Conservation (phyloP, 1,139 yeast genomes). For the Yarrowia galli region DNA sequence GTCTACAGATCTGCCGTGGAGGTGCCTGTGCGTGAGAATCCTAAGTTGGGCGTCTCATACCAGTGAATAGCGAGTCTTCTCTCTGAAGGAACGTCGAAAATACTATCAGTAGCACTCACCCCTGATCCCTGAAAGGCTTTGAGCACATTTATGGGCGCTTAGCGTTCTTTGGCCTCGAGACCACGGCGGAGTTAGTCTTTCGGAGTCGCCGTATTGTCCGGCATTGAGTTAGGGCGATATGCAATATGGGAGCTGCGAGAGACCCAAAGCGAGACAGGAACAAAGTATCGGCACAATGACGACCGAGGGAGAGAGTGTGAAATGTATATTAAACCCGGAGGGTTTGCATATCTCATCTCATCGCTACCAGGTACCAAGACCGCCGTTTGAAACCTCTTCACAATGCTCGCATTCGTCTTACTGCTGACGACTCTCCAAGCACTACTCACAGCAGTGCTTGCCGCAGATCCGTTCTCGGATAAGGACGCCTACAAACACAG, state of each 20-base stretch:
- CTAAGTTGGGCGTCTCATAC: neutral
- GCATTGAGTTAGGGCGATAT: conserved; percentile 17
- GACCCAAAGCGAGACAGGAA: neutral
- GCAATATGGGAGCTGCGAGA: conserved; percentile 4
- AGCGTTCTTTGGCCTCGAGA: neutral
- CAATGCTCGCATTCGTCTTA: conserved; percentile 12
- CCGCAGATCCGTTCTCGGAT: conserved; percentile 2
- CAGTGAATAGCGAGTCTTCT: neutral
- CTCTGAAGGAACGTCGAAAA: neutral
- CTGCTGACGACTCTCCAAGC: conserved; percentile 1
- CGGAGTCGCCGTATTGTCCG: conserved; percentile 3
- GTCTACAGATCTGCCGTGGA: conserved; percentile 11
- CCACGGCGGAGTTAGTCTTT: neutral
- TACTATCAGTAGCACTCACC: neutral
- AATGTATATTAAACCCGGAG: conserved; percentile 1
- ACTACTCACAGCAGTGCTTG: conserved; percentile 4
- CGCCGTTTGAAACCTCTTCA: neutral
- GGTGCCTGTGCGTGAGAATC: neutral
- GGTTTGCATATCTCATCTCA: conserved; percentile 6
- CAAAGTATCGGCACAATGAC: conserved; percentile 17
- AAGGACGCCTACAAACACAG: conserved; percentile 18
- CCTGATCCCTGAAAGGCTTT: conserved; percentile 6
- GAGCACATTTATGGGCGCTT: neutral
- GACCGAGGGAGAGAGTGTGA: neutral
- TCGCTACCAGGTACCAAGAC: neutral